phyloP scores from a whole-genome alignment of 2,329 filamentous ascomycete species.

The Exophiala mesophila region DNA sequence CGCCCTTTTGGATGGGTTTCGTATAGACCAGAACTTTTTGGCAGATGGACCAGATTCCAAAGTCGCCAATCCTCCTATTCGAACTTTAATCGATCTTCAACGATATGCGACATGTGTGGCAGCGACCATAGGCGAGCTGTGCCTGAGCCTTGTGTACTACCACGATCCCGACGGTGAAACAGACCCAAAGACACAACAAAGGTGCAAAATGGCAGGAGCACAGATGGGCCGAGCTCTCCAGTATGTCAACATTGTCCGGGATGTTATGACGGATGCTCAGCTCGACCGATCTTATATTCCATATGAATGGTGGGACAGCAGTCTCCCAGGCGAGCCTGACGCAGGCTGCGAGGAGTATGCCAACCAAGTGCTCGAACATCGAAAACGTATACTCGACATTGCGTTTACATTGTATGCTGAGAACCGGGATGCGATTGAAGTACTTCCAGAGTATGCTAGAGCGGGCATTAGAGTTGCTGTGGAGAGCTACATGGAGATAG shows the following conservation, averaged over 20 bases:
- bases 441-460: slow-evolving; percentile 56
- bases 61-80: slow-evolving; percentile 49
- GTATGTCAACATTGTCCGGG: slow-evolving; percentile 71
- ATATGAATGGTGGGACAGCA: slow-evolving; percentile 56
- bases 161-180: slow-evolving; percentile 38
- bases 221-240: slow-evolving; percentile 71
- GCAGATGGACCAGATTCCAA: slow-evolving; percentile 19
- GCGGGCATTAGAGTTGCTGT: slow-evolving; percentile 65
- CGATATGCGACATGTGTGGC: slow-evolving; percentile 64
- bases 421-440: slow-evolving; percentile 54
- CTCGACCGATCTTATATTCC: slow-evolving; percentile 67
- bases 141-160: slow-evolving; percentile 61
- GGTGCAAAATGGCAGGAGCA: slow-evolving; percentile 53
- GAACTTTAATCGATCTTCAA: slow-evolving; percentile 54
- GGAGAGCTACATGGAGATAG: slow-evolving; percentile 74
- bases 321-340: slow-evolving; percentile 37
- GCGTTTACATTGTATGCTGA: slow-evolving; percentile 58
- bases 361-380: slow-evolving; percentile 33
- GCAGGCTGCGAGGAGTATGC: slow-evolving; percentile 19
- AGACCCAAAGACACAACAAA: slow-evolving; percentile 27
- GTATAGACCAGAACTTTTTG: slow-evolving; percentile 60
- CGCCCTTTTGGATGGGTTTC: slow-evolving; percentile 62
- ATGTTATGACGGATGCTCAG: slow-evolving; percentile 62
- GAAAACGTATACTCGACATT: slow-evolving; percentile 52
- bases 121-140: slow-evolving; percentile 66